Percentiles rank a stretch among this genome's conserved stretches.
phyloP scores from a whole-genome alignment of 805 yeast species.

The Dipodascus albidus region DNA sequence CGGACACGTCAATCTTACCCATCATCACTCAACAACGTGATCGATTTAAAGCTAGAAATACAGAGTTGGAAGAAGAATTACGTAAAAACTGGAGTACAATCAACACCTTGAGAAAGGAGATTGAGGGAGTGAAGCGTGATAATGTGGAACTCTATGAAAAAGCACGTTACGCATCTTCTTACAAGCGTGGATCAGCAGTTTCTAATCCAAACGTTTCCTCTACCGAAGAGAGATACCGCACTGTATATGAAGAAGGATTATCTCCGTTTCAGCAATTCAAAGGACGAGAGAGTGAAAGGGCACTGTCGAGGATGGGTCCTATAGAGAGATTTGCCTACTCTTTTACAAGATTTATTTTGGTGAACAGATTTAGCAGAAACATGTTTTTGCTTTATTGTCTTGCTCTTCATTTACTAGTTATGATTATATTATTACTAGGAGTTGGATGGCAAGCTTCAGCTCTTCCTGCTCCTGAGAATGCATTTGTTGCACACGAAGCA shows the following conservation, averaged over 20 bases:
- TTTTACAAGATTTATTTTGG: constrained; percentile 61
- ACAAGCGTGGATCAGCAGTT: constrained; percentile 7
- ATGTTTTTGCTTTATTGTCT: constrained; percentile 62
- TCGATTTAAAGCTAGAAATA: constrained; percentile 72
- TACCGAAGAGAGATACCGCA: constrained; percentile 46
- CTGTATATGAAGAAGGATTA: constrained; percentile 60
- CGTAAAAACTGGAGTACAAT: constrained; percentile 44
- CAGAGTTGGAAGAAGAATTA: constrained; percentile 73
- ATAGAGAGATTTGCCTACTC: constrained; percentile 67
- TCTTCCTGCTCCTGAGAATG: constrained; percentile 1
- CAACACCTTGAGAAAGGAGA: constrained; percentile 52
- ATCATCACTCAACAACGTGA: constrained; percentile 93
- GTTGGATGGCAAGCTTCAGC: background rate
- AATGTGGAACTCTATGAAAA: constrained; percentile 73
- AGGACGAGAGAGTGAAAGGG: constrained; percentile 63
- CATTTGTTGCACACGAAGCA: constrained; percentile 1
- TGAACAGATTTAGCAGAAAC: constrained; percentile 61
- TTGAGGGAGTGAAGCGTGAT: constrained; percentile 54
- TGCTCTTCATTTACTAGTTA: constrained; percentile 62
- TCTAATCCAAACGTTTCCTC: constrained; percentile 10
- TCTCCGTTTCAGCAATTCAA: constrained; percentile 81
- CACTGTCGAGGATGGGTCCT: constrained; percentile 59
- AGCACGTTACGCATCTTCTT: constrained; percentile 26
- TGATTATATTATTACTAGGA: constrained; percentile 37
- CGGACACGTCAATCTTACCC: constrained; percentile 49